A percentile compares a stretch with the other conserved stretches of the same genome.
Conservation (phyloP, 2,329 filamentous ascomycete species). For the Colletotrichum sp. region DNA sequence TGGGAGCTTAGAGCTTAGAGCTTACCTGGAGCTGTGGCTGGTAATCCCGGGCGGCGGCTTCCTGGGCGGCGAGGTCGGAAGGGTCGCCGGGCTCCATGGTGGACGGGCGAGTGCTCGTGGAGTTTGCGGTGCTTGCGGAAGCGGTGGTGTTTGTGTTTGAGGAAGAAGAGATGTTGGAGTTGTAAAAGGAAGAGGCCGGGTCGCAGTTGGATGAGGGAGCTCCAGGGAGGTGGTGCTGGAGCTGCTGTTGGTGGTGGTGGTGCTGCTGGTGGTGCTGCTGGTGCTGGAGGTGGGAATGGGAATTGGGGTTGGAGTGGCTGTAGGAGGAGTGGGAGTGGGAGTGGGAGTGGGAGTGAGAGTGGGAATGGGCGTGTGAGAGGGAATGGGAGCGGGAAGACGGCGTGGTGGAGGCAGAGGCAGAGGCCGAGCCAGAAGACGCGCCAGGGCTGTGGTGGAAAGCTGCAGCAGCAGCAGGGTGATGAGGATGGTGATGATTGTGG, state of each 20-base stretch:
- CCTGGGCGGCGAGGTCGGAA: slow-evolving; percentile 61
- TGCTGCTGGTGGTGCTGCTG: background rate
- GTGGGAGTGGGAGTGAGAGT: too few relatives aligned
- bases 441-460: background rate
- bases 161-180: background rate
- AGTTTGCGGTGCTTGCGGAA: slow-evolving; percentile 32
- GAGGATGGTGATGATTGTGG: background rate
- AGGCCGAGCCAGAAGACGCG: background rate
- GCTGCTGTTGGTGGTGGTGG: background rate
- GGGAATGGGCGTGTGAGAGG: background rate
- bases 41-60: slow-evolving; percentile 65
- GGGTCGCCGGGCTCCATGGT: slow-evolving; percentile 24
- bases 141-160: background rate
- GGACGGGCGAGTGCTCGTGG: slow-evolving; percentile 35
- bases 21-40: slow-evolving; percentile 61
- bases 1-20: slow-evolving; percentile 31
- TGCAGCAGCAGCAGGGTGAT: too few relatives aligned
- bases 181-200: slow-evolving; percentile 17
- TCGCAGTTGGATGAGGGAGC: background rate
- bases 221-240: slow-evolving; percentile 3
- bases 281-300: background rate
- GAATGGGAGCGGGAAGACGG: background rate
- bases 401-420: background rate
- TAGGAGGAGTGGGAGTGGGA: background rate
- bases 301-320: background rate